Evolutionary conservation across 2,329 filamentous ascomycete species (phyloP), one percentile per base, ranked within the genome.

Genomic region (Triangularia verruculosa): DNA sequence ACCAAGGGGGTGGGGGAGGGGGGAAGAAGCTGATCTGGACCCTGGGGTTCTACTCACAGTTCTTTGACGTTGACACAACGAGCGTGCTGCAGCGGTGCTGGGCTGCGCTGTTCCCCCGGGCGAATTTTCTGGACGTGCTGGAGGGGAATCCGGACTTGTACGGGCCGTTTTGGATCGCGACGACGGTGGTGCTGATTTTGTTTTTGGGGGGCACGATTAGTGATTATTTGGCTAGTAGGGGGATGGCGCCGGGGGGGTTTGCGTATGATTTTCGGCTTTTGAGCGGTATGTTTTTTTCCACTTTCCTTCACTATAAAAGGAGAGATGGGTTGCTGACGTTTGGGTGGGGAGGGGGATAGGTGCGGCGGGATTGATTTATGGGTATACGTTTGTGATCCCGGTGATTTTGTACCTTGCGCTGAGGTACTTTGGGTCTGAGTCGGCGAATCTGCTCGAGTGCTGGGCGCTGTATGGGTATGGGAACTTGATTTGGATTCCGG

Each of bases 121-220:
- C 89, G 63, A 97, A 97, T 81, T 99, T 99, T 79, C 88, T 99
- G 67, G 95, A 99, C 74, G 92, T 98, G 34, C 85, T 99, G 27
- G 95, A 99, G 75, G 95, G 95, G 20, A 98, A 98, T 76, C 92
- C 95, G 1, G 95, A 99, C 74, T 81, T 99, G 32, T 99, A 99
- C 81, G 94, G 94, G 0, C 95, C 95, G 1, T 93, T 98, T 74
- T 99, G 95, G 95, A 98, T 99, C 78, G 95, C 95, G 9, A 98
- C 95, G 0, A 98, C 95, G 0, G 95, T 99, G 9, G 89, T 99
- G 12, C 85, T 99, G 67, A 98, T 99, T 65, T 79, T 99, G 30
- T 99, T 99, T 78, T 77, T 99, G 53, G 95, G 94, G 0, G 95
- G 95, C 12, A 98, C 95, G 0, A 97, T 99, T 68, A 96, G 89